phyloP scores from a whole-genome alignment of 2,329 filamentous ascomycete genomes.

The Zarea fungicola region DNA sequence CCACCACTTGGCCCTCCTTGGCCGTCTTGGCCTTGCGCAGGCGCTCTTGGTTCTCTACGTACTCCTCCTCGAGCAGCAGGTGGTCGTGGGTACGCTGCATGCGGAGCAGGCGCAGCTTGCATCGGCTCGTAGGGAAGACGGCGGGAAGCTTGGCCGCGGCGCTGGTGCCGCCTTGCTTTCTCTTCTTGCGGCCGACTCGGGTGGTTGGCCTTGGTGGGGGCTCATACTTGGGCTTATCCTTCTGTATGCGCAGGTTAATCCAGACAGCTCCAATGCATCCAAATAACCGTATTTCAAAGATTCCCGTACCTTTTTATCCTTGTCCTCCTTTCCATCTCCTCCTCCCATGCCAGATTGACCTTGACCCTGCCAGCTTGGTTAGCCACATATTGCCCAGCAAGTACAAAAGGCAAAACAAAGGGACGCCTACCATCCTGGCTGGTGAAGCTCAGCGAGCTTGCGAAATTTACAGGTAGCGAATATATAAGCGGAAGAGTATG shows the following conservation, averaged over 20 bases:
- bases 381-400: slow-evolving; percentile 4
- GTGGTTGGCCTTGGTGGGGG: slow-evolving; percentile 95
- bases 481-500: not conserved
- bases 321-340: slow-evolving; percentile 73
- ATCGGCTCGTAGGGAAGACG: slow-evolving; percentile 91
- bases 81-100: slow-evolving; percentile 99
- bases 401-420: not conserved
- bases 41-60: slow-evolving; percentile 97
- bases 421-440: slow-evolving; percentile 32
- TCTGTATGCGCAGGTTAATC: slow-evolving; percentile 50
- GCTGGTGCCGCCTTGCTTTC: slow-evolving; percentile 87
- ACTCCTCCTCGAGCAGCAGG: slow-evolving; percentile 93
- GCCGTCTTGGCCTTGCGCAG: slow-evolving; percentile 85
- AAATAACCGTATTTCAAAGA: not conserved
- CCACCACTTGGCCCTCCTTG: slow-evolving; percentile 61
- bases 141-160: slow-evolving; percentile 92
- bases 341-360: slow-evolving; percentile 83
- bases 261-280: not conserved
- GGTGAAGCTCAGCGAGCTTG: slow-evolving; percentile 26
- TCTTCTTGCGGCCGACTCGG: slow-evolving; percentile 97
- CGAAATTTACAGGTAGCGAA: not conserved
- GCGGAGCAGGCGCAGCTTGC: slow-evolving; percentile 91
- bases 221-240: slow-evolving; percentile 99
- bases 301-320: slow-evolving; percentile 80
- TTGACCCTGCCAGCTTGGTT: slow-evolving; percentile 55